Percentiles rank a stretch among this genome's conserved stretches.
phyloP scores from a whole-genome alignment of 257 asterid genomes.

The Solanum okadae region DNA sequence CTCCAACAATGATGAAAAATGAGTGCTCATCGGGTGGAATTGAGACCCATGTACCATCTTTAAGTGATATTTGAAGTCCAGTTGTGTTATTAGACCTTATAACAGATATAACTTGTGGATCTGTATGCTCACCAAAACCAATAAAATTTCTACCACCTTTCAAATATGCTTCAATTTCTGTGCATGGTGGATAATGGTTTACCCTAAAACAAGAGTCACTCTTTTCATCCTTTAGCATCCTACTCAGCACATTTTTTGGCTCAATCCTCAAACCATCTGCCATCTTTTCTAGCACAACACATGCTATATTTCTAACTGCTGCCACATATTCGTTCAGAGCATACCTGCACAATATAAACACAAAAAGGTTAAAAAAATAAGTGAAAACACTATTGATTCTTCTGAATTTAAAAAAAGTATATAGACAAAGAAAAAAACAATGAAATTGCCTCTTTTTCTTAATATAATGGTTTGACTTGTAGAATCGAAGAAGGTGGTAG shows the following conservation, averaged over 20 bases:
- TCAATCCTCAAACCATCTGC: constrained; percentile 9
- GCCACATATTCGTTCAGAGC: constrained; percentile 2
- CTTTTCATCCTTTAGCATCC: constrained; percentile 1
- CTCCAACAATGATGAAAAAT: constrained; percentile 13
- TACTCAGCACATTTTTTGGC: constrained; percentile 12
- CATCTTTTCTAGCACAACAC: constrained; percentile 12
- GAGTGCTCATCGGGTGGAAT: constrained; percentile 8
- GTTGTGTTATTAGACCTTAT: constrained; percentile 12
- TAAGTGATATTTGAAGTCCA: constrained; percentile 11
- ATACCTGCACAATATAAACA: not conserved
- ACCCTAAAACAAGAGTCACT: constrained; percentile 15
- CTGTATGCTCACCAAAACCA: constrained; percentile 26
- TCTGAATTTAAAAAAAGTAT: no score
- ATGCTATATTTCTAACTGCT: constrained; percentile 5
- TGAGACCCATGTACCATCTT: constrained; percentile 12
- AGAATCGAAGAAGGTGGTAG: not conserved
- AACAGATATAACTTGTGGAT: constrained; percentile 12
- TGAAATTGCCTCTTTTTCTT: not conserved
- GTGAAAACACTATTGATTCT: not conserved
- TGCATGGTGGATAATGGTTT: constrained; percentile 14
- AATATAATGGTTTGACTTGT: not conserved
- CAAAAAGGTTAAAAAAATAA: not conserved
- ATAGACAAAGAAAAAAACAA: no score
- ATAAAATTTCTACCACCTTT: not conserved
- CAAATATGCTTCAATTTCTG: constrained; percentile 7